Evolutionary conservation across 202 grass and related monocot genomes (phyloP).

Genomic region (Setaria italica): DNA sequence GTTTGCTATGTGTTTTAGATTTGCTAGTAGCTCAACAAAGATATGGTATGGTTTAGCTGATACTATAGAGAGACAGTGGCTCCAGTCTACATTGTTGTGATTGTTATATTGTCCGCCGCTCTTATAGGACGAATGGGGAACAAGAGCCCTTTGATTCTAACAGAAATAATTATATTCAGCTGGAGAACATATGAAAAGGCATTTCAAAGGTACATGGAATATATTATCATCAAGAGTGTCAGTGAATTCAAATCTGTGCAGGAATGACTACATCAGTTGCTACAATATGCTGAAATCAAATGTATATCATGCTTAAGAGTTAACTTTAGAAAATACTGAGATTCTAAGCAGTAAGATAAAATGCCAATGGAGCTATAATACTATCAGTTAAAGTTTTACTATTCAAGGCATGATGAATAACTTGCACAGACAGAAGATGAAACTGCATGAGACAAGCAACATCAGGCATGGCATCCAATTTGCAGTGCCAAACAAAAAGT

Average conservation of each 20-base stretch:
- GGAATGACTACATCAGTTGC: background rate
- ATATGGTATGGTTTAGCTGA: background rate
- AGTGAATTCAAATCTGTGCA: conserved; percentile 6
- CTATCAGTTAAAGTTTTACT: background rate
- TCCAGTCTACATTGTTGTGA: background rate
- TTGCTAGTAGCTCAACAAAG: background rate
- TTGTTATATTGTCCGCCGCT: background rate
- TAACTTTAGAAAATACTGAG: background rate
- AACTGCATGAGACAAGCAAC: background rate
- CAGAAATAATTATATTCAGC: background rate
- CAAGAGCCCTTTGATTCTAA: background rate
- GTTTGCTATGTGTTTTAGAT: background rate
- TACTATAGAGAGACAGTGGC: background rate
- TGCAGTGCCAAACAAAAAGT: background rate
- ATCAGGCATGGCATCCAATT: background rate
- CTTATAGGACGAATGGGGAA: background rate
- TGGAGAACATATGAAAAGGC: background rate
- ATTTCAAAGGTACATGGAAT: background rate
- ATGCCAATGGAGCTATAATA: background rate
- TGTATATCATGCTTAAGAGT: background rate
- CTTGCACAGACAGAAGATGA: background rate
- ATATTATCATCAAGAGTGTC: background rate
- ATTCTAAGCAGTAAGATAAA: background rate
- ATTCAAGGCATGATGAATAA: background rate
- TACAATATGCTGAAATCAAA: background rate